Conservation (phyloP, 257 asterid genomes). For the Nicotiana tomentosiformis region DNA sequence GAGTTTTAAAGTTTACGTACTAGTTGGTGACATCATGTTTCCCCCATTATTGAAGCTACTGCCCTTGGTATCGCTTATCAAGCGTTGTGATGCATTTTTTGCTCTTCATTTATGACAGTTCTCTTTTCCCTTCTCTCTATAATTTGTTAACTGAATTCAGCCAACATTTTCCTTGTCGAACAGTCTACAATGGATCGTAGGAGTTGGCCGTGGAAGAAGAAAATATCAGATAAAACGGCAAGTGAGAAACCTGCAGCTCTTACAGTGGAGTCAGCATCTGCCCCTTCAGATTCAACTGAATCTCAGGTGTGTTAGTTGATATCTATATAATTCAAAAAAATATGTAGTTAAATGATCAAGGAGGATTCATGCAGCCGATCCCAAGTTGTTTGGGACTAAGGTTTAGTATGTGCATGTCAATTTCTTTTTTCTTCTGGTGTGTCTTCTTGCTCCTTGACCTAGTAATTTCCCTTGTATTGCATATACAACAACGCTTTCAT, state of each 20-base stretch:
- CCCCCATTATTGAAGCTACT: neutral
- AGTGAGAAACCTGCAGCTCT: constrained; percentile 36
- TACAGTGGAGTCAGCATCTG: constrained; percentile 36
- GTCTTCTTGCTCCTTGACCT: neutral
- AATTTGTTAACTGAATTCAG: neutral
- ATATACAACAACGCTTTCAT: neutral
- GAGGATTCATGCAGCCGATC: no score
- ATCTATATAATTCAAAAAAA: neutral
- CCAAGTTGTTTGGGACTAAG: no score
- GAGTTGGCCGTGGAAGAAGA: constrained; percentile 99
- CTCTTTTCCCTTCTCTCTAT: neutral
- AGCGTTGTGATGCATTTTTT: neutral
- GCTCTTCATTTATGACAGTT: neutral
- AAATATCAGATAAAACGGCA: constrained; percentile 74
- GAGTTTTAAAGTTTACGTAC: no score
- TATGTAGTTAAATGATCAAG: neutral
- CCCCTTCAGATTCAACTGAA: constrained; percentile 37
- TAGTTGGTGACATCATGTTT: neutral
- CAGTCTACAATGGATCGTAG: constrained; percentile 66
- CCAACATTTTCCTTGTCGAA: neutral
- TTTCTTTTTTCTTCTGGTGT: neutral
- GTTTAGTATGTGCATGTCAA: neutral
- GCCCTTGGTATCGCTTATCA: neutral
- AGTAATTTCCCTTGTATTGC: neutral
- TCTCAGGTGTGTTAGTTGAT: constrained; percentile 45